Evolutionary conservation across 140 eudicot species (phyloP).

Genomic region (Bidens hawaiensis): DNA sequence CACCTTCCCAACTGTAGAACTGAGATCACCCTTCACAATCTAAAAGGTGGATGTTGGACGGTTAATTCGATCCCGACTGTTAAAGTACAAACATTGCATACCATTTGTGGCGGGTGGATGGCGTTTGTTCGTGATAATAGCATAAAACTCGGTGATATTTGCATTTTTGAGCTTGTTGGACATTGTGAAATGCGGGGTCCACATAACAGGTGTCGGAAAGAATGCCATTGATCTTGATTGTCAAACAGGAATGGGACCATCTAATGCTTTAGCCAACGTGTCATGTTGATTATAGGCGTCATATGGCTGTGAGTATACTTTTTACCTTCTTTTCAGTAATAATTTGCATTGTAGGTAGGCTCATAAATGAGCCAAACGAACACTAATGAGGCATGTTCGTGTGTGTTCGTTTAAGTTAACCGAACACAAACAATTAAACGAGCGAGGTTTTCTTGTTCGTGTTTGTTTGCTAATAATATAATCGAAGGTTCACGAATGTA

Average conservation of each 20-base stretch:
- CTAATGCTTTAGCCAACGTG: slow-evolving; percentile 20
- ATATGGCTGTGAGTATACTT: slow-evolving; percentile 13
- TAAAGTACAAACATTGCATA: slow-evolving; percentile 68
- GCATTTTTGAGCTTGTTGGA: slow-evolving; percentile 87
- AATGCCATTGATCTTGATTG: slow-evolving; percentile 17
- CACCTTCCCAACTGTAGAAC: slow-evolving; percentile 73
- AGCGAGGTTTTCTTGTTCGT: no score
- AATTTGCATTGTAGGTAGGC: background rate
- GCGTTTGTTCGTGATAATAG: slow-evolving; percentile 85
- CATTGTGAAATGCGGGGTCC: slow-evolving; percentile 71
- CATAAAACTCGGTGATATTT: slow-evolving; percentile 76
- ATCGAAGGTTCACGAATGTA: no score
- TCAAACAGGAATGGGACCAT: slow-evolving; percentile 31
- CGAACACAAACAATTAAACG: no score
- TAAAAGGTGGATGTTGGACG: slow-evolving; percentile 77
- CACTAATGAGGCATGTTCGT: no score
- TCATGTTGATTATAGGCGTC: slow-evolving; percentile 29
- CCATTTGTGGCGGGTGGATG: slow-evolving; percentile 97
- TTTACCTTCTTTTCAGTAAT: background rate
- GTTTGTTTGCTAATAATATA: no score
- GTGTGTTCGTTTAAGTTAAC: no score
- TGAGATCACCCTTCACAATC: slow-evolving; percentile 61
- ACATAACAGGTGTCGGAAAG: slow-evolving; percentile 49
- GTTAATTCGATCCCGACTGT: slow-evolving; percentile 65
- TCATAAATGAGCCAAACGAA: no score